phyloP scores from a whole-genome alignment of 768 basidiomycete genomes.

The Rhodotorula sphaerocarpa region DNA sequence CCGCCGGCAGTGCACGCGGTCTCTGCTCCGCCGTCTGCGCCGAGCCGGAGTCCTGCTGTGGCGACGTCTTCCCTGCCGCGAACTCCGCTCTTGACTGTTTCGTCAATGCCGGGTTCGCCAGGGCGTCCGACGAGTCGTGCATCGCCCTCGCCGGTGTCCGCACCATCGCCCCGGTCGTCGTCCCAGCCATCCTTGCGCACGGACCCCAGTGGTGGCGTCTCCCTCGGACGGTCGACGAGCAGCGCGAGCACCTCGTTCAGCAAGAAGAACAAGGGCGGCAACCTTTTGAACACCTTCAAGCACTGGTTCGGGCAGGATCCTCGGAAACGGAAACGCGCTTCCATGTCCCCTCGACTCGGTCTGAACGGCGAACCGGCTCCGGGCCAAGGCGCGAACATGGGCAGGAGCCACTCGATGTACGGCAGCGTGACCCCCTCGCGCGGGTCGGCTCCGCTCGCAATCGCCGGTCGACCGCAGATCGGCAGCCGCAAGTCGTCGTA shows the following conservation, averaged over 20 bases:
- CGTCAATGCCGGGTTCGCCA: background rate
- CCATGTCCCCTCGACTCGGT: slow-evolving; percentile 17
- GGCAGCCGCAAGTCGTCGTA: slow-evolving; percentile 35
- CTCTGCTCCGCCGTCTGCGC: no score
- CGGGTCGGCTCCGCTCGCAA: background rate
- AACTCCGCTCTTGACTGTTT: background rate
- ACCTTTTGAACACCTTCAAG: slow-evolving; percentile 73
- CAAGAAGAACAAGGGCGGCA: slow-evolving; percentile 56
- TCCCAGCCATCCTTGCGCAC: no score
- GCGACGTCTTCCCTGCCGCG: no score
- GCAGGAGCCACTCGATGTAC: slow-evolving; percentile 12
- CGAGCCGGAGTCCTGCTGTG: no score
- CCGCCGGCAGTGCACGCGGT: no score
- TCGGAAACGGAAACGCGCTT: slow-evolving; percentile 52
- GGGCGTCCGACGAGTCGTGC: background rate
- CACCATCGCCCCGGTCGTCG: slow-evolving; percentile 43
- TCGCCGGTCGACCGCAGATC: slow-evolving; percentile 13
- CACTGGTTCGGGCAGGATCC: slow-evolving; percentile 84
- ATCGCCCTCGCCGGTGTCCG: slow-evolving; percentile 47
- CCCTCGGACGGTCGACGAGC: slow-evolving; percentile 49
- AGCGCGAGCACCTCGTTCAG: slow-evolving; percentile 40
- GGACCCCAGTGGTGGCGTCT: slow-evolving; percentile 40
- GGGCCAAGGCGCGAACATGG: background rate
- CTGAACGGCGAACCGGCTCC: slow-evolving; percentile 38
- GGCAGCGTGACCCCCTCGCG: slow-evolving; percentile 37